phyloP scores from a whole-genome alignment of 2,329 filamentous ascomycete genomes.

The Aurifilum marmelostoma region DNA sequence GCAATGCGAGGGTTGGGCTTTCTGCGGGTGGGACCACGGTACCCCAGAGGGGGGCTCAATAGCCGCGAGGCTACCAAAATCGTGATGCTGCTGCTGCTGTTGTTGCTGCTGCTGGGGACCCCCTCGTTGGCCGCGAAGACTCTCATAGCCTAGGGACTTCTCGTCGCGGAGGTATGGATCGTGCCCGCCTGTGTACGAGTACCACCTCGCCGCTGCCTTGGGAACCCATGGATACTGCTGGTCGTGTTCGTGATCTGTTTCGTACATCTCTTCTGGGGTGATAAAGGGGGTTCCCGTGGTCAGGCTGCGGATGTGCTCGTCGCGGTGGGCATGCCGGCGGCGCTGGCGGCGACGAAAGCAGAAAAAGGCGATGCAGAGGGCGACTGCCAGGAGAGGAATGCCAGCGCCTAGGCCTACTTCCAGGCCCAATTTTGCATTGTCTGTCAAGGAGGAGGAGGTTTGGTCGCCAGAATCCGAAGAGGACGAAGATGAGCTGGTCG shows the following conservation, averaged over 20 bases:
- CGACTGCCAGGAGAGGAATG: conserved; percentile 52
- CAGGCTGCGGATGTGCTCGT: conserved; percentile 39
- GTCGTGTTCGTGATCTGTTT: conserved; percentile 41
- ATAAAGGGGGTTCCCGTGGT: conserved; percentile 24
- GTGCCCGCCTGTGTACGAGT: conserved; percentile 46
- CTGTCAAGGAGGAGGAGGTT: conserved; percentile 26
- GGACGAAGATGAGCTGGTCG: conserved; percentile 32
- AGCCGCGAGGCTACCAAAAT: conserved; percentile 34
- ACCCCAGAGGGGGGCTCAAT: conserved; percentile 31
- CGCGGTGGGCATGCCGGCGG: conserved; percentile 41
- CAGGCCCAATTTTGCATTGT: conserved; percentile 57
- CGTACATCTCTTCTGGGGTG: conserved; percentile 50
- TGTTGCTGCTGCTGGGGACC: conserved; percentile 32
- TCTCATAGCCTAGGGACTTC: conserved; percentile 55
- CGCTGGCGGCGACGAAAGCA: conserved; percentile 54
- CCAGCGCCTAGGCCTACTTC: conserved; percentile 70
- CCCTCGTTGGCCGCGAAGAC: conserved; percentile 43
- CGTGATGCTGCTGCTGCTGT: conserved; percentile 54
- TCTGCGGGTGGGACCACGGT: conserved; percentile 32
- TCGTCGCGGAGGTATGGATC: conserved; percentile 46
- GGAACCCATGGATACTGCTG: conserved; percentile 39
- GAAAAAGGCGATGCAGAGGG: conserved; percentile 47
- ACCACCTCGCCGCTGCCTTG: conserved; percentile 40
- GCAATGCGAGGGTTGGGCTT: conserved; percentile 38
- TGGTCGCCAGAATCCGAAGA: conserved; percentile 1